Base-by-base conservation (phyloP, 805 yeast genomes). In the Candida dajiaensis region DNA sequence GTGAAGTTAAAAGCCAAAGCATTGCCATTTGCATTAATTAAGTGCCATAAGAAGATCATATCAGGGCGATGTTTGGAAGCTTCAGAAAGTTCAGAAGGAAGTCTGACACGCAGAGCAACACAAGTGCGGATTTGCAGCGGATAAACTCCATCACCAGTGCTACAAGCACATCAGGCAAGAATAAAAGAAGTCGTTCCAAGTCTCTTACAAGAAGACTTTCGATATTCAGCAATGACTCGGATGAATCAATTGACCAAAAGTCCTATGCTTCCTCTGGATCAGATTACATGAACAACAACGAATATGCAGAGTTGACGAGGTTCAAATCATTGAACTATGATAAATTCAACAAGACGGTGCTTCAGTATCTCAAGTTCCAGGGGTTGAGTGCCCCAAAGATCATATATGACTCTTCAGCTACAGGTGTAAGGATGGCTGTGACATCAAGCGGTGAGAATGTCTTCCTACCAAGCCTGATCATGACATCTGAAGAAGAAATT, bases 361-460 rank as follows among this genome's bases (percentile, higher is more conserved):
- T 55, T 2, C 48, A 46, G 4, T 56, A 52, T 38, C 48, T 56
- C 31, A 47, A 49, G 29, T 48, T 48, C 38, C 55, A 56, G 15
- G 61, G 61, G 4, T 39, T 56, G 4, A 51, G 56, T 2, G 44
- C 61, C 0, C 61, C 61, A 22, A 33, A 28, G 28, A 56, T 56
- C 19, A 38, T 50, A 7, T 41, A 39, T 18, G 61, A 55, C 40
- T 21, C 44, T 1, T 20, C 39, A 20, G 7, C 10, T 8, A 13
- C 41, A 0, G 9, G 40, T 1, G 16, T 53, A 9, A 25, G 54
- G 15, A 56, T 68, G 6, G 57, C 65, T 5, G 38, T 66, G 2
- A 63, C 70, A 8, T 57, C 69, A 0, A 56, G 60, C 5, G 69
- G 69, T 18, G 68, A 66, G 13, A 53, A 57, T 25, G 57, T 68